Evolutionary conservation across 805 yeast species (phyloP).

Genomic region (Candida vartiovaarae): DNA sequence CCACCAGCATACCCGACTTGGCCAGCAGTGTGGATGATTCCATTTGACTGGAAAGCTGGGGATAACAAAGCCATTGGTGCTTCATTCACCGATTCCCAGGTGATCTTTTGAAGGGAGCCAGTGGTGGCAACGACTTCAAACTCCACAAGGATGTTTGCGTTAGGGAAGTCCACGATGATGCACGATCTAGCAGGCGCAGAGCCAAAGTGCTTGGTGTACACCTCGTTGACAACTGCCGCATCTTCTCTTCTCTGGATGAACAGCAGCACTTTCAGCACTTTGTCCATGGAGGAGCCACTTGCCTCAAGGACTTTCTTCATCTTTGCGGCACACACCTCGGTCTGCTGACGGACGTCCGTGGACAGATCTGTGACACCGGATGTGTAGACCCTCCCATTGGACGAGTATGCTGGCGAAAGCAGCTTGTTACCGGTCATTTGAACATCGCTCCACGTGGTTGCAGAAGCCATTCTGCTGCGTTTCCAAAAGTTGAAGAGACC

Average conservation of each 20-base stretch:
- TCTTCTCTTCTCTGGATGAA: constrained; percentile 39
- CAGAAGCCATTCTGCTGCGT: constrained; percentile 10
- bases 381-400: constrained; percentile 38
- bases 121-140: constrained; percentile 39
- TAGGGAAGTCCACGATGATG: constrained; percentile 45
- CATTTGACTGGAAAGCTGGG: constrained; percentile 35
- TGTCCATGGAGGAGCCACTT: constrained; percentile 39
- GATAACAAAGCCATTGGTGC: constrained; percentile 28
- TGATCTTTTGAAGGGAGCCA: constrained; percentile 18
- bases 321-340: constrained; percentile 36
- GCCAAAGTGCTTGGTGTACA: constrained; percentile 40
- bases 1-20: constrained; percentile 38
- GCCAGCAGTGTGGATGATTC: constrained; percentile 43
- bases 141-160: constrained; percentile 43
- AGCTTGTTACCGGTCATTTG: constrained; percentile 25
- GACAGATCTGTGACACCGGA: constrained; percentile 42
- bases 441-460: constrained; percentile 31
- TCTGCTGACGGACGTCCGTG: constrained; percentile 37
- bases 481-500: neutral
- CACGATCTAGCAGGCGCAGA: constrained; percentile 48
- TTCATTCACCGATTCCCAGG: constrained; percentile 30
- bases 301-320: constrained; percentile 35
- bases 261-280: constrained; percentile 42
- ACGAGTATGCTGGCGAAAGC: constrained; percentile 35
- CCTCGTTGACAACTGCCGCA: constrained; percentile 37